phyloP scores from a whole-genome alignment of 176 grass and related monocot species.

The Zoysia japonica region DNA sequence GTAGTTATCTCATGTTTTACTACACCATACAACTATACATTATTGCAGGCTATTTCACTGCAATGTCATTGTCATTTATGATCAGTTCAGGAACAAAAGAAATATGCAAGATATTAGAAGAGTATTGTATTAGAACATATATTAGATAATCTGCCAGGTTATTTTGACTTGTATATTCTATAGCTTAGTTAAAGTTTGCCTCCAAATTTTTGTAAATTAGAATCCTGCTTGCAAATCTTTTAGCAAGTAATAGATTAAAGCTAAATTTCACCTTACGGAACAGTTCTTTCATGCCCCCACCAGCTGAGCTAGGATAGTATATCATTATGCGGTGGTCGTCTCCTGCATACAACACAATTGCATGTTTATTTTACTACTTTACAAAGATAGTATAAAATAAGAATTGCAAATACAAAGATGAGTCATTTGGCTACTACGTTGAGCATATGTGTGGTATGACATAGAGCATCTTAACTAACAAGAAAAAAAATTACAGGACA shows the following conservation, averaged over 20 bases:
- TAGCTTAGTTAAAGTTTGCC: no score
- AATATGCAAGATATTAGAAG: no score
- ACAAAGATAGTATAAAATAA: background rate
- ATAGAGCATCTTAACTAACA: background rate
- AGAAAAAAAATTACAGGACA: slow-evolving; percentile 19
- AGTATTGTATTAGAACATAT: no score
- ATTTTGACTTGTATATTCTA: no score
- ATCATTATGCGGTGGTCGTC: slow-evolving; percentile 98
- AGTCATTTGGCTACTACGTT: slow-evolving; percentile 18
- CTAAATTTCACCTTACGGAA: slow-evolving; percentile 72
- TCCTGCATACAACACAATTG: slow-evolving; percentile 54
- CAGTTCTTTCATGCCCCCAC: slow-evolving; percentile 98
- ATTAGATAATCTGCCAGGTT: no score
- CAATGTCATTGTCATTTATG: background rate
- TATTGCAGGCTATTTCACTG: background rate
- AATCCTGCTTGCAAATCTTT: background rate
- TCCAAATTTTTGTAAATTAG: slow-evolving; percentile 12
- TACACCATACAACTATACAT: no score
- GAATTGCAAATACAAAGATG: slow-evolving; percentile 7
- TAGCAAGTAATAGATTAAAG: slow-evolving; percentile 8
- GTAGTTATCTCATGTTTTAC: no score
- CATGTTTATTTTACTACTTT: slow-evolving; percentile 29
- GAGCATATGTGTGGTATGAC: background rate
- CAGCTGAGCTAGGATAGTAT: slow-evolving; percentile 98
- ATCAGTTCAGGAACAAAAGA: background rate